Evolutionary conservation across 768 basidiomycete species (phyloP).

Genomic region (Amanita inopinata): DNA sequence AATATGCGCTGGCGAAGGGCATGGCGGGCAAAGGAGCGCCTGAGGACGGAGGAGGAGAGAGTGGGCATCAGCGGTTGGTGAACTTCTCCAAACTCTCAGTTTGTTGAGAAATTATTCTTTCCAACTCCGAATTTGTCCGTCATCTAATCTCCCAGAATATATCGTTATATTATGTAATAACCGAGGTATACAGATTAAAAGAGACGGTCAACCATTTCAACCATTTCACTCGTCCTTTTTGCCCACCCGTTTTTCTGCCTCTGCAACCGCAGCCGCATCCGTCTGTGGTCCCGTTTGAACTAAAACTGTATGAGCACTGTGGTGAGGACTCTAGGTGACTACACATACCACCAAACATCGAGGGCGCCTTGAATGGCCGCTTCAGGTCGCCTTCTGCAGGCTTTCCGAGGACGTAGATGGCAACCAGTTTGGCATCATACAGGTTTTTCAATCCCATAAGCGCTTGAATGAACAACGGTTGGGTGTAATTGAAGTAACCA

Average conservation of each 20-base stretch:
- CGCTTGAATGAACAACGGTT: conserved; percentile 91
- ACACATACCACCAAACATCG: conserved; percentile 62
- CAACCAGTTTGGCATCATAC: conserved; percentile 78
- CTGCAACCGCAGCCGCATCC: conserved; percentile 77
- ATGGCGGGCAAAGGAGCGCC: conserved; percentile 23
- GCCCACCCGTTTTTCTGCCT: conserved; percentile 79
- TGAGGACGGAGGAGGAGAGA: conserved; percentile 16
- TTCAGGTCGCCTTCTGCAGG: conserved; percentile 79
- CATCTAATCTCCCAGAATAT: conserved; percentile 2
- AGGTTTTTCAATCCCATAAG: conserved; percentile 92
- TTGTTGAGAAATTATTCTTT: not conserved
- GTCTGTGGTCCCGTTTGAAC: conserved; percentile 44
- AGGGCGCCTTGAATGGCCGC: conserved; percentile 75
- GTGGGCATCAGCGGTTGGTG: conserved; percentile 19
- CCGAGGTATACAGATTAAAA: conserved; percentile 9
- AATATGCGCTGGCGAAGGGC: conserved; percentile 18
- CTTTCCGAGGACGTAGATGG: conserved; percentile 75
- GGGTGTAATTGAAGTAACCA: conserved; percentile 89
- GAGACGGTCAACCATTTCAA: not conserved
- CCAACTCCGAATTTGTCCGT: conserved; percentile 7
- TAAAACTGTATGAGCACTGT: not conserved
- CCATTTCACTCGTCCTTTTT: conserved; percentile 53
- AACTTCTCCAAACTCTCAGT: not conserved
- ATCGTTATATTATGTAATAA: conserved; percentile 5
- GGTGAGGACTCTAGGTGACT: not conserved